Evolutionary conservation across 116 monocot genomes (phyloP), one percentile per base, ranked within the genome.

Genomic region (Thalassia testudinum): DNA sequence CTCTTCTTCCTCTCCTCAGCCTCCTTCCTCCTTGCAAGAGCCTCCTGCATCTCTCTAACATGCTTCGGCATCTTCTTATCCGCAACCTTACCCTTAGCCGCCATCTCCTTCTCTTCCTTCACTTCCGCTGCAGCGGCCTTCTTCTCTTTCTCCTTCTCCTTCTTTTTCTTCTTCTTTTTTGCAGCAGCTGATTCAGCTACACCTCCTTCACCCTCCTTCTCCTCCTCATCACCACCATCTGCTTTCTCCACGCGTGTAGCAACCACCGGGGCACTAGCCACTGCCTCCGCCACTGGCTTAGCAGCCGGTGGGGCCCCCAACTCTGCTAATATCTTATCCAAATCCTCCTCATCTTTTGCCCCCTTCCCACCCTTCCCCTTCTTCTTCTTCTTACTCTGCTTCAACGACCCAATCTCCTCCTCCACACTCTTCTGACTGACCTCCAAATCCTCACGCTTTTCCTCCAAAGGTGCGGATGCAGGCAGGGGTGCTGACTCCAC

Each of bases 41-140:
- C 77, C 68, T 97, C 97, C 69, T 97, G 97, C 85, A 97, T 89
- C 72, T 88, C 85, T 58, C 85, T 71, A 24, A 97, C 85, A 68
- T 79, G 82, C 58, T 97, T 89, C 0, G 97, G 84, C 18, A 85
- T 23, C 72, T 93, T 93, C 64, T 87, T 93, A 44, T 77, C 79
- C 17, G 61, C 17, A 26, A 25, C 56, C 57, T 95, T 84, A 19
- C 63, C 71, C 53, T 71, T 72, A 19, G 30, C 60, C 23, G 22
- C 50, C 20, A 8, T 24, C 24, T 50, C 50, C 21, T 55, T 52
- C 50, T 52, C 68, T 12, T 59, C 49, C 48, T 52, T 57, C 14
- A 18, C 24, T 29, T 21, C 60, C 18, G 52, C 69, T 0, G 66
- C 68, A 8, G 72, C 76, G 1, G 74, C 88, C 68, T 83, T 78